Percentiles rank a stretch among this genome's conserved stretches.
Evolutionary conservation across 1,284 basidiomycete genomes (phyloP).

Genomic region (Fomitopsis palustris): DNA sequence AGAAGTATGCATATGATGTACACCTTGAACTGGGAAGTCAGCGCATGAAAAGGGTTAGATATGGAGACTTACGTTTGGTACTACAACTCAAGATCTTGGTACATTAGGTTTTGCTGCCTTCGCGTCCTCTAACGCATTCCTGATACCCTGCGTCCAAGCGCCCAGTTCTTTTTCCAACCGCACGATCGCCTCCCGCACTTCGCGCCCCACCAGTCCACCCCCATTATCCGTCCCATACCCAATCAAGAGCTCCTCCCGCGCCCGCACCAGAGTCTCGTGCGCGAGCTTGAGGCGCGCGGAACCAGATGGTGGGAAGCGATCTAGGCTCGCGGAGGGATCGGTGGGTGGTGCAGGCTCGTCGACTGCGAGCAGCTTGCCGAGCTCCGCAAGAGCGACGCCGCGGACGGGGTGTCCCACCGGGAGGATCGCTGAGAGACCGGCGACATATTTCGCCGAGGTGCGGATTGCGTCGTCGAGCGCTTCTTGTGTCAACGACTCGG

Average conservation of each 20-base stretch:
- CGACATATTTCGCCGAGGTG: constrained; percentile 52
- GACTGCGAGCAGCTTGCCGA: constrained; percentile 78
- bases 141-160: constrained; percentile 58
- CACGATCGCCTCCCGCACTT: constrained; percentile 52
- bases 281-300: constrained; percentile 59
- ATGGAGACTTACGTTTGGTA: not conserved
- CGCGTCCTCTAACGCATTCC: constrained; percentile 42
- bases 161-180: constrained; percentile 65
- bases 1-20: no score
- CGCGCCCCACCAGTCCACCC: constrained; percentile 58
- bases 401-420: constrained; percentile 75
- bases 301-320: constrained; percentile 61
- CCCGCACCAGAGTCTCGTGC: constrained; percentile 57
- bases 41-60: no score
- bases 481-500: constrained; percentile 37
- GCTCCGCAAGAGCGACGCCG: constrained; percentile 72
- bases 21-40: no score
- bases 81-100: not conserved
- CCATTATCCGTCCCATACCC: constrained; percentile 61
- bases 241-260: constrained; percentile 53
- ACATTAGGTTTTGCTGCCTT: constrained; percentile 1
- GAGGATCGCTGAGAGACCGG: constrained; percentile 55
- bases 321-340: constrained; percentile 1
- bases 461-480: constrained; percentile 61
- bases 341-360: constrained; percentile 54